These are phyloP conservation scores for Zygnema cylindricum DNA, from an alignment of 139 green algal species.

Conservation along the genomic window DNA sequence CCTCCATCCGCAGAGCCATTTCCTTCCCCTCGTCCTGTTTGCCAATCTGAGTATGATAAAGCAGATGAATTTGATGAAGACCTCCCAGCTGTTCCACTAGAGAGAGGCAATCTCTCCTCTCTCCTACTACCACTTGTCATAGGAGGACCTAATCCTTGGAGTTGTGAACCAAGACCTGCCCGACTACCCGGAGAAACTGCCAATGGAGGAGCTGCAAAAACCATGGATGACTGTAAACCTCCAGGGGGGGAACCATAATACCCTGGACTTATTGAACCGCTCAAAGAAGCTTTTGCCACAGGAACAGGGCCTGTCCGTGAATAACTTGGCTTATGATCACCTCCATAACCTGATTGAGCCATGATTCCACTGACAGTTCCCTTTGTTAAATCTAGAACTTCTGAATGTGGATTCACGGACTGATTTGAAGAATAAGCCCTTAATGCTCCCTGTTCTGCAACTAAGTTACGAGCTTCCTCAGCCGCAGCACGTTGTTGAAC, in stretches of 20 bases:
- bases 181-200: not conserved
- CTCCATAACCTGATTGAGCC: slow-evolving; percentile 10
- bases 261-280: not conserved
- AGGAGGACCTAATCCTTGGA: not conserved
- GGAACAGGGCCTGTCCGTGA: not conserved
- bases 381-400: slow-evolving; percentile 26
- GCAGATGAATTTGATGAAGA: not conserved
- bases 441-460: not conserved
- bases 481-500: slow-evolving; percentile 34
- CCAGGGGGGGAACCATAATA: slow-evolving; percentile 50
- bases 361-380: slow-evolving; percentile 14
- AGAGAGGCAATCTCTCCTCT: not conserved
- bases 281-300: not conserved
- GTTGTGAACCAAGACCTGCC: not conserved
- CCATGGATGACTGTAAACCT: slow-evolving; percentile 5
- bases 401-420: slow-evolving; percentile 10
- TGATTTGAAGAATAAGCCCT: not conserved
- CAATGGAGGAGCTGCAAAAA: not conserved
- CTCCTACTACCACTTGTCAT: not conserved
- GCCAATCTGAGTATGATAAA: not conserved
- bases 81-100: not conserved
- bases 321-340: not conserved
- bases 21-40: slow-evolving; percentile 3
- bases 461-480: not conserved
- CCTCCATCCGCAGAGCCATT: not conserved